phyloP scores from a whole-genome alignment of 495 filamentous ascomycete species.

The Lindgomyces ingoldianus region DNA sequence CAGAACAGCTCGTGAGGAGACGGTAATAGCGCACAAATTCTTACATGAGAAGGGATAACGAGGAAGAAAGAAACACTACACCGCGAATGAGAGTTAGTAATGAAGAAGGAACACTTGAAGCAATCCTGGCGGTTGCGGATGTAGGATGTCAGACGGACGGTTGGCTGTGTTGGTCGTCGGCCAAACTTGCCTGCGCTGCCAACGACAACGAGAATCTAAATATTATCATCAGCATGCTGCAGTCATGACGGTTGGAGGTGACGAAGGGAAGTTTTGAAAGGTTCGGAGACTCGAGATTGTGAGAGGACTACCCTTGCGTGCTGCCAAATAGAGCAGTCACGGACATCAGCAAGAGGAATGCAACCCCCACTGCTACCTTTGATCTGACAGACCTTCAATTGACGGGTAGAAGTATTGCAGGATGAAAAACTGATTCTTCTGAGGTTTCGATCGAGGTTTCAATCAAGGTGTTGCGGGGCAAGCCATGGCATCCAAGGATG shows the following conservation, averaged over 20 bases:
- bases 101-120: background rate
- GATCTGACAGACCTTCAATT: too few relatives aligned
- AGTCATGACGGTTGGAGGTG: background rate
- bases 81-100: background rate
- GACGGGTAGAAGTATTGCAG: background rate
- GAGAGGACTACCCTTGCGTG: background rate
- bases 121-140: constrained; percentile 5
- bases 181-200: background rate
- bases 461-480: too few relatives aligned
- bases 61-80: background rate
- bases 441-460: background rate
- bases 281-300: background rate
- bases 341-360: too few relatives aligned
- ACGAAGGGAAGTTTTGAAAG: background rate
- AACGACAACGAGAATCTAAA: background rate
- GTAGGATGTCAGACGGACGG: background rate
- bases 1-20: background rate
- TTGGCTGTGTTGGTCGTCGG: background rate
- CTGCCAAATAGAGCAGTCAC: background rate
- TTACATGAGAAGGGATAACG: background rate
- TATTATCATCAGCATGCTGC: constrained; percentile 10
- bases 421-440: background rate
- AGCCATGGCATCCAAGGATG: background rate
- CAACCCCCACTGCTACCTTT: too few relatives aligned
- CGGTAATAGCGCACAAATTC: background rate